Conservation (phyloP, 2,329 filamentous ascomycete genomes). For the Xylariales sp. region DNA sequence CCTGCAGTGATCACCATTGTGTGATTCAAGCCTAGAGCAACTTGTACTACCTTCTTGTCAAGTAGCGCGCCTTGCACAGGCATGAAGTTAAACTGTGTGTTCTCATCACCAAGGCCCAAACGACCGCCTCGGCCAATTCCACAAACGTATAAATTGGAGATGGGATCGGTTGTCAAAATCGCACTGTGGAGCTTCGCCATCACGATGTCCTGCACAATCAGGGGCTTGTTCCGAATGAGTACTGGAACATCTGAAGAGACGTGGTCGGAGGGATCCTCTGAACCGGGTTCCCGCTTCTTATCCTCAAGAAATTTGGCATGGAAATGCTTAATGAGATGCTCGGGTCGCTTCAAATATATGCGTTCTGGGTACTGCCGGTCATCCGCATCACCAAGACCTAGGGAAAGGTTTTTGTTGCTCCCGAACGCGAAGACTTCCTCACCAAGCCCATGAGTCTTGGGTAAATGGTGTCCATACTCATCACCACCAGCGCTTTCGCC, state of each 20-base stretch:
- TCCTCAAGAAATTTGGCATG: constrained; percentile 62
- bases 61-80: constrained; percentile 74
- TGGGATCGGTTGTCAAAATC: constrained; percentile 78
- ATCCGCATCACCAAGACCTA: constrained; percentile 93
- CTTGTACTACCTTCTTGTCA: constrained; percentile 68
- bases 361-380: constrained; percentile 92
- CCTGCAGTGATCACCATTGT: constrained; percentile 78
- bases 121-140: constrained; percentile 88
- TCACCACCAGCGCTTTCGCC: constrained; percentile 39
- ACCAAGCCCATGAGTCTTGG: constrained; percentile 38
- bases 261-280: constrained; percentile 25
- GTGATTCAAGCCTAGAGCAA: constrained; percentile 89
- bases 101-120: constrained; percentile 84
- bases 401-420: constrained; percentile 90
- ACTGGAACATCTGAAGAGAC: constrained; percentile 59
- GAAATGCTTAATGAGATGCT: constrained; percentile 70
- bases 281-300: constrained; percentile 20
- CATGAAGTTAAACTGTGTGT: constrained; percentile 80
- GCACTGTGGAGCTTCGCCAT: constrained; percentile 92
- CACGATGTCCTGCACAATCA: constrained; percentile 74
- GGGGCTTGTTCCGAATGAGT: constrained; percentile 64
- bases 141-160: constrained; percentile 88
- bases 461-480: constrained; percentile 17
- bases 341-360: constrained; percentile 69
- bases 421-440: constrained; percentile 93